Evolutionary conservation across 2,329 filamentous ascomycete species (phyloP).

Genomic region (Xylaria sp.): DNA sequence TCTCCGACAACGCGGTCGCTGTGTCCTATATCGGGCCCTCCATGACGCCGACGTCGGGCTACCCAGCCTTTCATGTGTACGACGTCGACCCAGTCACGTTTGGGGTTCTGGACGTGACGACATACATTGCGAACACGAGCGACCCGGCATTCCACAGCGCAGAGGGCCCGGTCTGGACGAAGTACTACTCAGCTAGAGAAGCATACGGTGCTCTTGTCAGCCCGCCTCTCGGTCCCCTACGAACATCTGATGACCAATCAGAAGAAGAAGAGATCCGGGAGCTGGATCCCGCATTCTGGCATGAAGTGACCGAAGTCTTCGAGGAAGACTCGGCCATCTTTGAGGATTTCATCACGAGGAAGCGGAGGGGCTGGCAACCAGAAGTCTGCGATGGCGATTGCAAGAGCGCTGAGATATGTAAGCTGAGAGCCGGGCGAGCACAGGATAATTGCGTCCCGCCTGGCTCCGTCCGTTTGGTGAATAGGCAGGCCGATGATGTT

Average conservation of each 20-base stretch:
- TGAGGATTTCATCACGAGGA: slow-evolving; percentile 59
- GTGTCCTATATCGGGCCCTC: slow-evolving; percentile 66
- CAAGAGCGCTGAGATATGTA: slow-evolving; percentile 59
- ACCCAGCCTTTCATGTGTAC: slow-evolving; percentile 69
- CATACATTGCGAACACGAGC: slow-evolving; percentile 65
- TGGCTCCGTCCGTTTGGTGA: slow-evolving; percentile 45
- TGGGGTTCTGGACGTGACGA: slow-evolving; percentile 63
- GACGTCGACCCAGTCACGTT: slow-evolving; percentile 68
- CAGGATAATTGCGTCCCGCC: slow-evolving; percentile 63
- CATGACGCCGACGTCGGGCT: slow-evolving; percentile 65
- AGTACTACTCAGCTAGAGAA: slow-evolving; percentile 67
- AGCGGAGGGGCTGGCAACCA: slow-evolving; percentile 59
- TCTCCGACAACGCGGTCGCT: slow-evolving; percentile 57
- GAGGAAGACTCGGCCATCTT: slow-evolving; percentile 58
- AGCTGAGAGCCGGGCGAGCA: slow-evolving; percentile 62
- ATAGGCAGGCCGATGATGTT: slow-evolving; percentile 45
- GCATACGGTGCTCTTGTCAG: slow-evolving; percentile 60
- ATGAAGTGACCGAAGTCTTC: slow-evolving; percentile 63
- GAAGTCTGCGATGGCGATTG: slow-evolving; percentile 51
- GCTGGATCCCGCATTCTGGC: slow-evolving; percentile 69
- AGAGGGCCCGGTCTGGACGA: slow-evolving; percentile 61
- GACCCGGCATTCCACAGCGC: slow-evolving; percentile 56
- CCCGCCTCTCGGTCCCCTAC: slow-evolving; percentile 53
- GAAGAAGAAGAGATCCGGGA: slow-evolving; percentile 43
- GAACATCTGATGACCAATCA: slow-evolving; percentile 41